Base-by-base conservation (phyloP, 1,284 basidiomycete species). In the Puccinia horiana region DNA sequence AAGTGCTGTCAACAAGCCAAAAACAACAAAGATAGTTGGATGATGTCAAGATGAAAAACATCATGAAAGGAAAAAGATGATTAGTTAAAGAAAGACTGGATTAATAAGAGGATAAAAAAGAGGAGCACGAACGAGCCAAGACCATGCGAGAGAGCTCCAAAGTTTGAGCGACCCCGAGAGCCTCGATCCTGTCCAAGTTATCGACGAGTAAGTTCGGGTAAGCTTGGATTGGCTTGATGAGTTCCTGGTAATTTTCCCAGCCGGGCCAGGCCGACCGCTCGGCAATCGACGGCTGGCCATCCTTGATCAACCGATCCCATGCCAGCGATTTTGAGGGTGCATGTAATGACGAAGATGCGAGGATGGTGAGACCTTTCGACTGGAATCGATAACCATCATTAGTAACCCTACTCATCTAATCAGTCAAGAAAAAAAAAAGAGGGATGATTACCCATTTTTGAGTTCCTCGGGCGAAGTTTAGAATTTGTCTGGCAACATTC, bases 391-490 rank as follows among this genome's bases (percentile, higher is more conserved):
- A 65, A 11, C 42, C n/a, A 44, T 8, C 23, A 44, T 35, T 18
- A 70, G 0, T 18, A 70, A 70, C 37, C 44, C 18, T 40, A 16
- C 3, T 23, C 61, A 58, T 11, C 9, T 32, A 26, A 37, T 37
- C 61, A 12, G 16, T 5, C 61, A 37, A 37, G 18, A 35, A 52
- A 18, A 23, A 54, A 69, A 29, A 35, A 5, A 26, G 18, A 49
- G 42, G 23, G 32, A 26, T 32, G 61, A 23, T 73, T 40, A 81
- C 78, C 52, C 70, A 74, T 47, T 61, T 32, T 12, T 47, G 12
- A n/a, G 49, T 72, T 18, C 78, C 78, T 6, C 69, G 65, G n/a
- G 69, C 78, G 16, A 81, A 81, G 18, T 37, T 44, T 54, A 81
- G 16, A 37, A 81, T 32, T 23, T 35, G 35, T 49, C 78, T 58